A percentile compares a stretch with the other conserved stretches of the same genome.
These are phyloP conservation scores for Aspergillus luchuensis DNA, from an alignment of 2,329 filamentous ascomycete genomes.

Conservation along the genomic window DNA sequence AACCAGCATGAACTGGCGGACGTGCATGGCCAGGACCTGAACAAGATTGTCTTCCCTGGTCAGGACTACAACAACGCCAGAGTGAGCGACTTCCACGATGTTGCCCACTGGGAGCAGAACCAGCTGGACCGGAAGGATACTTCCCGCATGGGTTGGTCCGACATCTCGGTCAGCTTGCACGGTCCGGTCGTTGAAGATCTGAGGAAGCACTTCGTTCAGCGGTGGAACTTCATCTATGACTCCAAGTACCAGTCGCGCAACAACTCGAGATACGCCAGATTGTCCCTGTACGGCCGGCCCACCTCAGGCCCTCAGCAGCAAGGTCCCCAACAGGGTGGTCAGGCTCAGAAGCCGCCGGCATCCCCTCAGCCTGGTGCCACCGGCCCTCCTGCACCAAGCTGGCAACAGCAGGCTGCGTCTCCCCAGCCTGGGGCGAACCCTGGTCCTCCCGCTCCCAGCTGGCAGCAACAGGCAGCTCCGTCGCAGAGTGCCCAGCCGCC, in stretches of 20 bases:
- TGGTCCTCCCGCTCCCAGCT: neutral
- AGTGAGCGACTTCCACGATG: conserved; percentile 78
- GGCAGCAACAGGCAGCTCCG: conserved; percentile 7
- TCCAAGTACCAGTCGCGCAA: conserved; percentile 72
- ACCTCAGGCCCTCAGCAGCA: conserved; percentile 26
- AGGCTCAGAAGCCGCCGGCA: conserved; percentile 4
- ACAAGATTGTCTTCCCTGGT: conserved; percentile 77
- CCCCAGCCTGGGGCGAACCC: conserved; percentile 11
- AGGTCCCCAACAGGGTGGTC: conserved; percentile 18
- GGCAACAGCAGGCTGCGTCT: conserved; percentile 15
- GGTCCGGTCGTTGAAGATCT: conserved; percentile 77
- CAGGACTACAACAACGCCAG: conserved; percentile 92
- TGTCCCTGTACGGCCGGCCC: conserved; percentile 37
- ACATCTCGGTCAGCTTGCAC: conserved; percentile 74
- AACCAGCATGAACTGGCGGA: conserved; percentile 84
- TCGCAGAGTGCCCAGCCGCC: neutral
- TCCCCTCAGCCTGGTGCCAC: conserved; percentile 1
- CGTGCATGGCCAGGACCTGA: conserved; percentile 75
- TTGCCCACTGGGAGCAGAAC: conserved; percentile 78
- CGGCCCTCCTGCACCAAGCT: conserved; percentile 10
- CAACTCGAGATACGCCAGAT: conserved; percentile 51
- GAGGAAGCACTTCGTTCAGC: conserved; percentile 74
- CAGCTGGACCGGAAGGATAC: conserved; percentile 78
- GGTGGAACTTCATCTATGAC: conserved; percentile 89
- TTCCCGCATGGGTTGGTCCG: conserved; percentile 91